These are phyloP conservation scores for Ceratobasidium sp. DNA, from an alignment of 1,284 basidiomycete genomes.

Conservation along the genomic window DNA sequence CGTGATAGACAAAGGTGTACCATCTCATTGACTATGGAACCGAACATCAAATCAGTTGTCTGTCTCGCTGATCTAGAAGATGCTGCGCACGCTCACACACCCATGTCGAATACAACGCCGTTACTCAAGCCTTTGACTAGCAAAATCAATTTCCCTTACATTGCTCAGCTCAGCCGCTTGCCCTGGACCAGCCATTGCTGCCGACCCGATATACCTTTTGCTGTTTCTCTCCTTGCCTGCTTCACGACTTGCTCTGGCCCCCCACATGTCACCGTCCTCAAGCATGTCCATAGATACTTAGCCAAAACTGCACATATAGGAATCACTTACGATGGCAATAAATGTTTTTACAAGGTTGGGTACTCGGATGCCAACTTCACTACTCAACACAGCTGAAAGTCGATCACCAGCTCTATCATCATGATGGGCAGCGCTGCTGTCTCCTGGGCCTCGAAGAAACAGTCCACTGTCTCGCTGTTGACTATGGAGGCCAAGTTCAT, in stretches of 20 bases:
- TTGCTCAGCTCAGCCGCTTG: constrained; percentile 11
- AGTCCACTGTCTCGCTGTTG: constrained; percentile 7
- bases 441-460: constrained; percentile 16
- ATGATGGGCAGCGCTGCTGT: constrained; percentile 32
- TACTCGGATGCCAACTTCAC: constrained; percentile 12
- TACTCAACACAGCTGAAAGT: not conserved
- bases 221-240: constrained; percentile 4
- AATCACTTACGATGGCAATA: constrained; percentile 27
- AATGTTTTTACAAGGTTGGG: constrained; percentile 1
- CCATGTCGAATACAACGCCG: constrained; percentile 8
- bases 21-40: constrained; percentile 32
- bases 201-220: constrained; percentile 12
- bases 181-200: constrained; percentile 8
- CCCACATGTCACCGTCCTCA: not conserved
- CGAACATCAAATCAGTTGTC: constrained; percentile 42
- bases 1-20: constrained; percentile 8
- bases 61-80: constrained; percentile 18
- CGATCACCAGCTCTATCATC: constrained; percentile 19
- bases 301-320: not conserved
- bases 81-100: constrained; percentile 11
- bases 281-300: not conserved
- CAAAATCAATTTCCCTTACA: not conserved
- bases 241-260: not conserved
- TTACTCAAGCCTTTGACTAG: not conserved
- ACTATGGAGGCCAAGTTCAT: constrained; percentile 26